These are phyloP conservation scores for Penicillium thymicola DNA, from an alignment of 2,329 filamentous ascomycete genomes.

Conservation along the genomic window DNA sequence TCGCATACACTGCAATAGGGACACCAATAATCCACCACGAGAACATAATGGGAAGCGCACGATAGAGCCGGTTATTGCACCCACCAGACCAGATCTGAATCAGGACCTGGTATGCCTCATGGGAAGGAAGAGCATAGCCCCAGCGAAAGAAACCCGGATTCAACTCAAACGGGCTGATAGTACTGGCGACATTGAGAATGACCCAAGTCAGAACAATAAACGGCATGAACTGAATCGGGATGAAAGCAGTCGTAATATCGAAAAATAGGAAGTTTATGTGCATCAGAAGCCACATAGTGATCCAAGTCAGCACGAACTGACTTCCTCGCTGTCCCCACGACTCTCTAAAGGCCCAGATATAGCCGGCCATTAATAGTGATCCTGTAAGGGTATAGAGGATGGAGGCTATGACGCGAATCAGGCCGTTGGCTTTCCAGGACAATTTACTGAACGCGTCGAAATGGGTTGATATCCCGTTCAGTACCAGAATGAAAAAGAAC, in stretches of 20 bases:
- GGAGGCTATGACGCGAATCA: background rate
- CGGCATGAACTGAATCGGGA: slow-evolving; percentile 38
- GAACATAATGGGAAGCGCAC: slow-evolving; percentile 42
- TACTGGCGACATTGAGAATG: slow-evolving; percentile 39
- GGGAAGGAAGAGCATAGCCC: slow-evolving; percentile 39
- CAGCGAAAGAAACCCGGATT: slow-evolving; percentile 40
- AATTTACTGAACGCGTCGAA: slow-evolving; percentile 15
- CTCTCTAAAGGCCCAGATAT: slow-evolving; percentile 3
- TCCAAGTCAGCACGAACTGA: slow-evolving; percentile 42
- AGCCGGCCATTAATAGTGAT: background rate
- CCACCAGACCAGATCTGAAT: slow-evolving; percentile 43
- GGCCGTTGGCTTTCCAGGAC: background rate
- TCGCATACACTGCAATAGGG: background rate
- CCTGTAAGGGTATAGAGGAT: slow-evolving; percentile 1
- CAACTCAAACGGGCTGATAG: slow-evolving; percentile 40
- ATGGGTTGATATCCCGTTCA: slow-evolving; percentile 40
- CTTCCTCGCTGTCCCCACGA: slow-evolving; percentile 14
- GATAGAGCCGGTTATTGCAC: slow-evolving; percentile 37
- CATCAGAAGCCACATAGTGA: slow-evolving; percentile 40
- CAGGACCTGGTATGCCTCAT: slow-evolving; percentile 40
- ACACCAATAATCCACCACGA: slow-evolving; percentile 32
- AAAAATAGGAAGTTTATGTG: slow-evolving; percentile 41
- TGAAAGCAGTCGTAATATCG: slow-evolving; percentile 38
- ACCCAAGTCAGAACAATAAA: slow-evolving; percentile 43
- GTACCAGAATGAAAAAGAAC: slow-evolving; percentile 46